Evolutionary conservation across 768 basidiomycete species (phyloP).

Genomic region (Floccularia luteovirens): DNA sequence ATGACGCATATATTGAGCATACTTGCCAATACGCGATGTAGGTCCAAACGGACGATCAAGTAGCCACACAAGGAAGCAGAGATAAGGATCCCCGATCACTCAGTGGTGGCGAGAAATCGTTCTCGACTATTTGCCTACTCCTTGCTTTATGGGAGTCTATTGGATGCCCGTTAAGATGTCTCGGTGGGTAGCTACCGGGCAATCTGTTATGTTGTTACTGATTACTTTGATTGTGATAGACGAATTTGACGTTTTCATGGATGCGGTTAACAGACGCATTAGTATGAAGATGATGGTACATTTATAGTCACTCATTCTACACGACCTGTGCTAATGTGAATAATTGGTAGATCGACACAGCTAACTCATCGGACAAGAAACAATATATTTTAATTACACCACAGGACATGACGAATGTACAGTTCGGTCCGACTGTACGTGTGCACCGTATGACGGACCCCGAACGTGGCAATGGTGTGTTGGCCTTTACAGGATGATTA

Average conservation of each 20-base stretch:
- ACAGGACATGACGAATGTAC: constrained; percentile 79
- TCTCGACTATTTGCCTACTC: constrained; percentile 90
- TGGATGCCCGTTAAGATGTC: constrained; percentile 87
- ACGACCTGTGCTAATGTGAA: neutral
- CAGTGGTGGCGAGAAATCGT: constrained; percentile 94
- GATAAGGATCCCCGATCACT: constrained; percentile 84
- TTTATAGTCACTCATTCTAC: constrained; percentile 2
- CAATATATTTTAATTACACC: constrained; percentile 96
- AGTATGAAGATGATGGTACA: constrained; percentile 93
- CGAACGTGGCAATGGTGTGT: constrained; percentile 52
- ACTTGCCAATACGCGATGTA: constrained; percentile 13
- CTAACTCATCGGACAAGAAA: constrained; percentile 78
- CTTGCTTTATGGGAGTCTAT: constrained; percentile 96
- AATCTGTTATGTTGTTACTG: neutral
- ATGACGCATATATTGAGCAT: neutral
- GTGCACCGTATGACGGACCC: constrained; percentile 78
- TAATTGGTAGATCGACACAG: constrained; percentile 71
- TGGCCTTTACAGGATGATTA: constrained; percentile 16
- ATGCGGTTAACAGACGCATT: constrained; percentile 84
- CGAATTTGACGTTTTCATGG: constrained; percentile 99
- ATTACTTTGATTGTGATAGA: constrained; percentile 34
- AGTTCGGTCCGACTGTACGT: constrained; percentile 58
- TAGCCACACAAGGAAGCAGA: constrained; percentile 46
- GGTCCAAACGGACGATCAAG: constrained; percentile 82
- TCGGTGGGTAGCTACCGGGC: constrained; percentile 46